phyloP scores from a whole-genome alignment of 2,329 filamentous ascomycete species.

The Chaetomium sp. region DNA sequence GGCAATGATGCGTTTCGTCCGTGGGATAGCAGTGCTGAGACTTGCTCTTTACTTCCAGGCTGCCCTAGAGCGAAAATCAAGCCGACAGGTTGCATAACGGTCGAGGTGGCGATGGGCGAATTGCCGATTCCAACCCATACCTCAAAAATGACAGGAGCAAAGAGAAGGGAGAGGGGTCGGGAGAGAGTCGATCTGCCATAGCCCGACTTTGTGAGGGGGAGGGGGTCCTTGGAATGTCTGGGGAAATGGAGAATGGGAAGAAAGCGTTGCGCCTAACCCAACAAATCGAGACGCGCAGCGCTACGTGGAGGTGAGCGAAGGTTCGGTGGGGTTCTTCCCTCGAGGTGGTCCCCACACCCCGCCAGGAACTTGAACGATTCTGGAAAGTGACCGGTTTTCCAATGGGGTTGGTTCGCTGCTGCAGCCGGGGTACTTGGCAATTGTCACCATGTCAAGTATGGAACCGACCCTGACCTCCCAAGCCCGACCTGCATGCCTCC shows the following conservation, averaged over 20 bases:
- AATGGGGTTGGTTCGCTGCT: conserved; percentile 10
- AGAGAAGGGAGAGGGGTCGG: not conserved
- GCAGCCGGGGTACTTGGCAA: conserved; percentile 18
- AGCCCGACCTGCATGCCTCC: conserved; percentile 12
- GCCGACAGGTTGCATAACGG: not conserved
- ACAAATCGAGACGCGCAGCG: not conserved
- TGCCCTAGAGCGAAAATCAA: not conserved
- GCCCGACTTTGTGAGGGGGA: not conserved
- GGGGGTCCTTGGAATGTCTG: not conserved
- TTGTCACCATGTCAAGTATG: conserved; percentile 12
- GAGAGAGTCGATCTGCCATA: conserved; percentile 1
- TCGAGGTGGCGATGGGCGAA: not conserved
- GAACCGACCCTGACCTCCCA: conserved; percentile 13
- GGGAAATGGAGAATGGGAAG: not conserved
- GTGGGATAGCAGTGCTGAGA: not conserved
- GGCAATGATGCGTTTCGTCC: too few species aligned
- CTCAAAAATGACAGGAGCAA: not conserved
- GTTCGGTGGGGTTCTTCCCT: conserved; percentile 5
- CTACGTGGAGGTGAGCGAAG: not conserved
- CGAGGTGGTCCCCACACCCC: conserved; percentile 12
- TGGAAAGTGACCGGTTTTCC: conserved; percentile 20
- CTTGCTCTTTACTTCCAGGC: not conserved
- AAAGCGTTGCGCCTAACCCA: conserved; percentile 5
- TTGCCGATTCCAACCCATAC: not conserved
- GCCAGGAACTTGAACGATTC: conserved; percentile 15